phyloP scores from a whole-genome alignment of 1,284 basidiomycete genomes.

The Rugiboletus extremiorientalis region DNA sequence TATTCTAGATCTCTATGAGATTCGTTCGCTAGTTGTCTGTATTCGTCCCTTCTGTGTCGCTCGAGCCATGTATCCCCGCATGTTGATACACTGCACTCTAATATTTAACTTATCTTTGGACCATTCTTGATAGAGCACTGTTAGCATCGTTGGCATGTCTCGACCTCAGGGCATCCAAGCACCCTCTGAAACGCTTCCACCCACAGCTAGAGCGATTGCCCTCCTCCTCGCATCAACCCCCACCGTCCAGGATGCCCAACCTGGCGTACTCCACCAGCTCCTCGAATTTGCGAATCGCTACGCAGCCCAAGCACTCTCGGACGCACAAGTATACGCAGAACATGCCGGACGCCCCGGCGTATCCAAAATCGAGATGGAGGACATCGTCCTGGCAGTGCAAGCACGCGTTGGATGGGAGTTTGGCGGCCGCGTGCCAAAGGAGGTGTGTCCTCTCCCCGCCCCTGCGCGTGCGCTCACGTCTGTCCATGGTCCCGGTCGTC shows the following conservation, averaged over 20 bases:
- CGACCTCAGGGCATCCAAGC: conserved; percentile 41
- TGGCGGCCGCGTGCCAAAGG: conserved; percentile 91
- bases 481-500: neutral
- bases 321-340: conserved; percentile 91
- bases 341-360: conserved; percentile 76
- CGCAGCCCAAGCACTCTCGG: conserved; percentile 87
- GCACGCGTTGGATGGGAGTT: conserved; percentile 94
- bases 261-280: conserved; percentile 91
- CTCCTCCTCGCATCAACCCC: conserved; percentile 93
- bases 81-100: conserved; percentile 13
- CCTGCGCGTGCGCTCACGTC: too few relatives aligned
- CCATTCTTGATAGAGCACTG: neutral
- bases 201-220: conserved; percentile 90
- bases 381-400: conserved; percentile 89
- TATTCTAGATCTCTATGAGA: conserved; percentile 28
- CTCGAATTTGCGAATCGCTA: conserved; percentile 97
- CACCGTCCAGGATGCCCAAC: conserved; percentile 89
- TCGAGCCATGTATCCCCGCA: neutral
- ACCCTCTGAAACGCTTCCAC: conserved; percentile 71
- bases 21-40: conserved; percentile 16
- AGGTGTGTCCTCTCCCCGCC: conserved; percentile 64
- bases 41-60: conserved; percentile 1
- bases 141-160: conserved; percentile 46
- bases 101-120: conserved; percentile 10
- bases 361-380: conserved; percentile 82